Percentiles rank a stretch among this genome's conserved stretches.
Conservation (phyloP, 1,284 basidiomycete species). For the Ustilago shanxiensis region DNA sequence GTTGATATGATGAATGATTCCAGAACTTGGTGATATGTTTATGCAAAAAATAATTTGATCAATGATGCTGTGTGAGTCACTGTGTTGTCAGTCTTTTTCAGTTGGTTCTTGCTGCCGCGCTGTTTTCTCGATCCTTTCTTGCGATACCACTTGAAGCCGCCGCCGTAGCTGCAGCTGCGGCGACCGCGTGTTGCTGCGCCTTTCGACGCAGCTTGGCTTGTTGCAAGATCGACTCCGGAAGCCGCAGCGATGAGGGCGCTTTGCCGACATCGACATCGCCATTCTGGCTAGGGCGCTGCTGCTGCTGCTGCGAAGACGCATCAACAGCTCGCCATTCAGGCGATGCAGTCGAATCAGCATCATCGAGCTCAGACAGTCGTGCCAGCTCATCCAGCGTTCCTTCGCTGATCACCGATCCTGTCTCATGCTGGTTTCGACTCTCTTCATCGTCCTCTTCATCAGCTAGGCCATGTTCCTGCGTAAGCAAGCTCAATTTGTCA, state of each 20-base stretch:
- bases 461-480: slow-evolving; percentile 6
- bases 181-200: slow-evolving; percentile 19
- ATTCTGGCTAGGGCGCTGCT: neutral
- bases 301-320: slow-evolving; percentile 10
- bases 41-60: slow-evolving; percentile 1
- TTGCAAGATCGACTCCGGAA: slow-evolving; percentile 30
- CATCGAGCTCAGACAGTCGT: slow-evolving; percentile 48
- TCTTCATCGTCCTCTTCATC: slow-evolving; percentile 4
- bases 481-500: slow-evolving; percentile 6
- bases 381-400: slow-evolving; percentile 58
- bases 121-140: slow-evolving; percentile 32
- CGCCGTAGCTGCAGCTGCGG: slow-evolving; percentile 24
- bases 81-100: neutral
- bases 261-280: neutral
- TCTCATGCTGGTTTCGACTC: slow-evolving; percentile 30
- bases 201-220: slow-evolving; percentile 26
- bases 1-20: neutral
- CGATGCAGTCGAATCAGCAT: slow-evolving; percentile 13
- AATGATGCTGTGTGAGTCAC: neutral
- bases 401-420: slow-evolving; percentile 44
- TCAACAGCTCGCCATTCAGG: slow-evolving; percentile 24
- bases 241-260: slow-evolving; percentile 12
- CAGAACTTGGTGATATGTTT: neutral
- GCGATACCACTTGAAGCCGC: slow-evolving; percentile 40
- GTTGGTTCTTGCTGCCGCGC: neutral